Percentiles rank a stretch among this genome's conserved stretches.
Conservation (phyloP, 1,284 basidiomycete species). For the Fomitopsis schrenkii region DNA sequence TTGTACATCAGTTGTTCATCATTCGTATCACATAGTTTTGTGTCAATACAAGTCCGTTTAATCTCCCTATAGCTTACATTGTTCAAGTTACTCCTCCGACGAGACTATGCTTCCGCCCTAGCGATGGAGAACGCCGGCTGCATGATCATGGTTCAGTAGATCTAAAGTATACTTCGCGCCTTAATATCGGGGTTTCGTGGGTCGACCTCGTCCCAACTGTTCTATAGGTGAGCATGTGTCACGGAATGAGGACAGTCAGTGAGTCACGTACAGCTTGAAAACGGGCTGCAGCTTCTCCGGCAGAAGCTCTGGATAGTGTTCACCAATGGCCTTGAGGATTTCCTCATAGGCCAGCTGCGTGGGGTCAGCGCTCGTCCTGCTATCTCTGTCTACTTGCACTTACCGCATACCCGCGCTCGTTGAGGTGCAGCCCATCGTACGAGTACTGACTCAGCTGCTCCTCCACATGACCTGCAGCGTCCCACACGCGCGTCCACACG, state of each 20-base stretch:
- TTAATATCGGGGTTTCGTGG: conserved; percentile 8
- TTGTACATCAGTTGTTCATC: not conserved
- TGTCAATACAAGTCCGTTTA: not conserved
- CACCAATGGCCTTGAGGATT: conserved; percentile 53
- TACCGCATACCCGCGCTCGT: conserved; percentile 65
- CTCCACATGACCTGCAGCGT: conserved; percentile 58
- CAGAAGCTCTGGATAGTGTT: conserved; percentile 67
- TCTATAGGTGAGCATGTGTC: not conserved
- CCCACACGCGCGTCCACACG: conserved; percentile 64
- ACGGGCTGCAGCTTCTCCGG: conserved; percentile 50
- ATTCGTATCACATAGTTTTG: not conserved
- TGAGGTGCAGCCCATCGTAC: conserved; percentile 77
- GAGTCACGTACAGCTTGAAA: conserved; percentile 45
- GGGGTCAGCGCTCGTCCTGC: not conserved
- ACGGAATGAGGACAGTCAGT: not conserved
- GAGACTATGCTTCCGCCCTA: not conserved
- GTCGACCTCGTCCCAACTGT: conserved; percentile 17
- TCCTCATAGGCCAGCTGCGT: conserved; percentile 62
- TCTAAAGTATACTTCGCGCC: conserved; percentile 5
- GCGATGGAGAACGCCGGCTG: no score
- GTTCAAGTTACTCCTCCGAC: not conserved
- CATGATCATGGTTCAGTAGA: no score
- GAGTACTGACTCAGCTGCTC: conserved; percentile 46
- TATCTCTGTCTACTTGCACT: conserved; percentile 12
- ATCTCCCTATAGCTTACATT: not conserved